Base-by-base conservation (phyloP, 2,329 filamentous ascomycete species). In the Camptophora hylomeconis region DNA sequence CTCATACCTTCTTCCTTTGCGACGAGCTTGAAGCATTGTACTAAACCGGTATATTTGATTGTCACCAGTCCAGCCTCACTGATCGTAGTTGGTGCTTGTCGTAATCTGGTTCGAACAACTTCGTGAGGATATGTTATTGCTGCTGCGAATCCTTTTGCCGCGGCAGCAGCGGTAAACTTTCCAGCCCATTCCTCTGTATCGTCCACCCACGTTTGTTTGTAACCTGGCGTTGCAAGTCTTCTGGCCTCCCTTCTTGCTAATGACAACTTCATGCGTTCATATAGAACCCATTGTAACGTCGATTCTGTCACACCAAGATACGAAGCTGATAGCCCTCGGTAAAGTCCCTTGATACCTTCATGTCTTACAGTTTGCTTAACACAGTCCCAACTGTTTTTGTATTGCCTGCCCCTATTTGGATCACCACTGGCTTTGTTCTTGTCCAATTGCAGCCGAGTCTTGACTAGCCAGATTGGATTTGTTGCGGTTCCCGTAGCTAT, bases 391-490 rank as follows among this genome's bases (percentile, higher is more conserved):
- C 81, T 86, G 53, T 93, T 93, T 51, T 73, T 74, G 57, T 95
- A 94, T 47, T 74, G 74, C 29, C 86, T 66, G 28, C 63, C 61
- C 30, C 35, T 67, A 61, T 38, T 68, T 60, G 21, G 51, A 21
- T 44, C 56, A 36, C 60, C 58, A 44, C 71, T 69, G 10, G 77
- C 78, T 29, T 74, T 70, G 49, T 80, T 81, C 61, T 86, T 92
- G 60, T 95, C 86, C 18, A 95, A 69, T 57, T 95, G 86, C 44
- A 95, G 53, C 17, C 86, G 67, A 21, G 86, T 95, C 66, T 95
- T 95, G 49, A 95, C 74, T 39, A 95, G 69, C 86, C 86, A 95
- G 48, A 95, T 93, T 2, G 86, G 86, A 54, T 94, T 94, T 20
- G 86, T 95, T 13, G 79, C 81, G 1, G 87, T 94, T 25, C 81